phyloP scores from a whole-genome alignment of 345 rosid species.

The Pistacia vera region DNA sequence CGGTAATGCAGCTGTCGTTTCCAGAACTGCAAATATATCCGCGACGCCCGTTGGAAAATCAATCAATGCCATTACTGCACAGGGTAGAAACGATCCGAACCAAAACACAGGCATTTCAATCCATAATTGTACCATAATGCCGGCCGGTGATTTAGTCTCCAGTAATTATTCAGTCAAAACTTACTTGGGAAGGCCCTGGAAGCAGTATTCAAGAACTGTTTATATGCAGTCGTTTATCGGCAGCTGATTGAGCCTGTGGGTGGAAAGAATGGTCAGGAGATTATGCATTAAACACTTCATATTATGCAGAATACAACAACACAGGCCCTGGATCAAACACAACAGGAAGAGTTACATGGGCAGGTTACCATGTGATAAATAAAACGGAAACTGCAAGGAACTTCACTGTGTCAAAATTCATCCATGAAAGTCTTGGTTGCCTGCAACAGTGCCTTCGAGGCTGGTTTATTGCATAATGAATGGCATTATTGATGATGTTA shows the following conservation, averaged over 20 bases:
- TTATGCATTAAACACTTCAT: conserved; percentile 29
- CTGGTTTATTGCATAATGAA: conserved; percentile 15
- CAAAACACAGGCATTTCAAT: conserved; percentile 44
- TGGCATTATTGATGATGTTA: neutral
- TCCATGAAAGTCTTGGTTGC: conserved; percentile 29
- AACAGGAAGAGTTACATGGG: conserved; percentile 22
- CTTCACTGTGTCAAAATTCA: conserved; percentile 29
- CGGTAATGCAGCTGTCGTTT: conserved; percentile 41
- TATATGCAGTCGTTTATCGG: conserved; percentile 35
- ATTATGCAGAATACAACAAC: conserved; percentile 40
- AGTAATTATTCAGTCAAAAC: conserved; percentile 18
- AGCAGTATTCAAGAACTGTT: conserved; percentile 39
- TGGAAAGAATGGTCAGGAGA: conserved; percentile 33
- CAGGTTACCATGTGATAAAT: conserved; percentile 23
- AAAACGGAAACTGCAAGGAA: conserved; percentile 22
- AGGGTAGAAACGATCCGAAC: conserved; percentile 39
- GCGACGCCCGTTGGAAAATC: conserved; percentile 24
- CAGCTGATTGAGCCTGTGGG: conserved; percentile 31
- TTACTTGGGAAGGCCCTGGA: conserved; percentile 44
- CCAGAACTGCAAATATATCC: conserved; percentile 29
- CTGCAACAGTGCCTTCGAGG: conserved; percentile 29
- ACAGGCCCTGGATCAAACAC: conserved; percentile 29
- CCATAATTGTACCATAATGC: conserved; percentile 31
- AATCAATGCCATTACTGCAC: conserved; percentile 38
- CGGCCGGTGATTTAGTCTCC: conserved; percentile 22